These are phyloP conservation scores for Ciborinia camelliae DNA, from an alignment of 2,329 filamentous ascomycete species.

Conservation along the genomic window DNA sequence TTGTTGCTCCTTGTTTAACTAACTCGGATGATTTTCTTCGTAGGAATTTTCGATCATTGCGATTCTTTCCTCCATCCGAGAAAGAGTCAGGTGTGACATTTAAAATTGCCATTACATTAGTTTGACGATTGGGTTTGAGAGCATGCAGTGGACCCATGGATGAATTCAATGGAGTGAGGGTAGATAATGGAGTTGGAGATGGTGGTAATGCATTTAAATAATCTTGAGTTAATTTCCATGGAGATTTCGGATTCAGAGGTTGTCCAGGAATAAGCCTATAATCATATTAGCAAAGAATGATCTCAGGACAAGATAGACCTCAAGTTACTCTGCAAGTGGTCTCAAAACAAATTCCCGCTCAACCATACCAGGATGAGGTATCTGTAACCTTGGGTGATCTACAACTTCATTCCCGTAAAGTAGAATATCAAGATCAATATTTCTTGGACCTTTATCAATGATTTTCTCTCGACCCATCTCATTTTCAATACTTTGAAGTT, in stretches of 20 bases:
- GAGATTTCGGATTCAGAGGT: constrained; percentile 50
- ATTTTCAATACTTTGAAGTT: constrained; percentile 80
- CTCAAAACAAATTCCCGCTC: constrained; percentile 93
- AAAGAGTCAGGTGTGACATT: constrained; percentile 97
- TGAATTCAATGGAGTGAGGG: constrained; percentile 54
- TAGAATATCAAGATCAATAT: constrained; percentile 91
- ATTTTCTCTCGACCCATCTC: constrained; percentile 75
- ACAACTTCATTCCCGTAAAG: constrained; percentile 70
- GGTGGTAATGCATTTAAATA: constrained; percentile 57
- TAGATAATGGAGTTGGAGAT: constrained; percentile 50
- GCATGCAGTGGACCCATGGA: constrained; percentile 56
- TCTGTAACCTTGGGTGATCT: constrained; percentile 67
- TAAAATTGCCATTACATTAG: constrained; percentile 87
- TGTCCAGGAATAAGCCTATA: constrained; percentile 54
- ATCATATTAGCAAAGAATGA: constrained; percentile 22
- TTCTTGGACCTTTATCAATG: constrained; percentile 89
- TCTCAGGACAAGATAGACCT: not conserved
- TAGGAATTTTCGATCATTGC: constrained; percentile 35
- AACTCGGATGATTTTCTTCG: constrained; percentile 37
- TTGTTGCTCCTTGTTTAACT: constrained; percentile 64
- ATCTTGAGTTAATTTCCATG: constrained; percentile 60
- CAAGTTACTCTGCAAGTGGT: constrained; percentile 71
- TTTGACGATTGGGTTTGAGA: constrained; percentile 52
- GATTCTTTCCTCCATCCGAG: constrained; percentile 74
- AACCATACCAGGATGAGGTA: constrained; percentile 81